A percentile compares a stretch with the other conserved stretches of the same genome.
These are phyloP conservation scores for Aspergillus sp. DNA, from an alignment of 2,329 filamentous ascomycete species.

Conservation along the genomic window DNA sequence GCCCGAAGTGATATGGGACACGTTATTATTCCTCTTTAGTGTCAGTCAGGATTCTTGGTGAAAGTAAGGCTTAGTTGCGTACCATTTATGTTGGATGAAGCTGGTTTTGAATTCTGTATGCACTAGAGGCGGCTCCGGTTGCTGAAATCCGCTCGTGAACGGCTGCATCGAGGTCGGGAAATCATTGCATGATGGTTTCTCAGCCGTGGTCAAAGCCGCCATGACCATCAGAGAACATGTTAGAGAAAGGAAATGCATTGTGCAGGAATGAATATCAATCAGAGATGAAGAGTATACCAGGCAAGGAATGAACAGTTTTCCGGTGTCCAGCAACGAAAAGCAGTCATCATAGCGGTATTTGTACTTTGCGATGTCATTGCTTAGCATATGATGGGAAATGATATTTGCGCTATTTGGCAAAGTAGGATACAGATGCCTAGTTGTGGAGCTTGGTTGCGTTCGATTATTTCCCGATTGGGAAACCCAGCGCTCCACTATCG, in stretches of 20 bases:
- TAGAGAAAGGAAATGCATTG: neutral
- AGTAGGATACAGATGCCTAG: constrained; percentile 1
- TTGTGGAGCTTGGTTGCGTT: neutral
- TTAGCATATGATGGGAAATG: neutral
- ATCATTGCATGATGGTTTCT: neutral
- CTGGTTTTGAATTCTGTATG: constrained; percentile 30
- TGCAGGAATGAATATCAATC: neutral
- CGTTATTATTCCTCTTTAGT: constrained; percentile 31
- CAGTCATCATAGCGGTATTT: neutral
- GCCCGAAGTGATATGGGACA: constrained; percentile 39
- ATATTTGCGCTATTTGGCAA: neutral
- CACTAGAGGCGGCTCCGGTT: constrained; percentile 32
- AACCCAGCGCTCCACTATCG: neutral
- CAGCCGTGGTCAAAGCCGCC: neutral
- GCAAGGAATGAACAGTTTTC: neutral
- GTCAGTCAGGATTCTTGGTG: neutral
- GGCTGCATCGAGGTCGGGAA: constrained; percentile 13
- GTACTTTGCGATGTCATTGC: neutral
- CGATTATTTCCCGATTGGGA: constrained; percentile 1
- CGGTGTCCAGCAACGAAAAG: neutral
- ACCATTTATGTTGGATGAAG: constrained; percentile 43
- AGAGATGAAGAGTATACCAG: neutral
- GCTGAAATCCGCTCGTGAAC: constrained; percentile 31
- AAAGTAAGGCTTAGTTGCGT: neutral
- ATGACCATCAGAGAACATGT: neutral